A percentile compares a stretch with the other conserved stretches of the same genome.
Conservation (phyloP, 306 rosid species). For the Malus asiatica region DNA sequence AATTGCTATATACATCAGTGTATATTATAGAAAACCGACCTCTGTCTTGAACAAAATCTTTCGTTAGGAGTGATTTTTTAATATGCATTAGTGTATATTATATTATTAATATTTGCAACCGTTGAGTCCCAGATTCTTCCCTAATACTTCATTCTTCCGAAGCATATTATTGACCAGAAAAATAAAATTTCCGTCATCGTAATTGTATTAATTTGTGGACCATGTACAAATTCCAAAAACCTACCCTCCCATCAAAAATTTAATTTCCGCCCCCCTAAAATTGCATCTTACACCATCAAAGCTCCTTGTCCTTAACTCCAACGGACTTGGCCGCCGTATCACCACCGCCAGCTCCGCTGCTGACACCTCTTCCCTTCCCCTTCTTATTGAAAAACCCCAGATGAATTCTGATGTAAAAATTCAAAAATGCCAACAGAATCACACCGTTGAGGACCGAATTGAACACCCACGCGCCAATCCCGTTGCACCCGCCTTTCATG, state of each 20-base stretch:
- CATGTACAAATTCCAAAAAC: background rate
- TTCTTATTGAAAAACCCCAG: background rate
- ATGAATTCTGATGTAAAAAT: slow-evolving; percentile 49
- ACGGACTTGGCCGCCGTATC: background rate
- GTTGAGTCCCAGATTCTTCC: no score
- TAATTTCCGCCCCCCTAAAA: background rate
- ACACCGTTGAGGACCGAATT: slow-evolving; percentile 61
- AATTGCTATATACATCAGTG: no score
- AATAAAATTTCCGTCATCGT: background rate
- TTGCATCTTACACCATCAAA: background rate
- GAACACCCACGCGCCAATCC: slow-evolving; percentile 78
- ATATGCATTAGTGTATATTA: no score
- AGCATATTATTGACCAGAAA: no score
- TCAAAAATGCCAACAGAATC: slow-evolving; percentile 44
- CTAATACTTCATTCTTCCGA: no score
- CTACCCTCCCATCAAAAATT: background rate
- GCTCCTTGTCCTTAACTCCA: background rate
- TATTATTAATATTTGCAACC: no score
- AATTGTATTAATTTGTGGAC: background rate
- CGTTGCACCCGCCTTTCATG: slow-evolving; percentile 68
- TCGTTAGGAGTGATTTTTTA: no score
- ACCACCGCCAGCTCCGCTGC: background rate
- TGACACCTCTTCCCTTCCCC: background rate
- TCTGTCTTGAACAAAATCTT: no score
- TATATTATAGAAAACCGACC: no score